Evolutionary conservation across 208 protist species (phyloP).

Genomic region (Angomonas ambiguus): DNA sequence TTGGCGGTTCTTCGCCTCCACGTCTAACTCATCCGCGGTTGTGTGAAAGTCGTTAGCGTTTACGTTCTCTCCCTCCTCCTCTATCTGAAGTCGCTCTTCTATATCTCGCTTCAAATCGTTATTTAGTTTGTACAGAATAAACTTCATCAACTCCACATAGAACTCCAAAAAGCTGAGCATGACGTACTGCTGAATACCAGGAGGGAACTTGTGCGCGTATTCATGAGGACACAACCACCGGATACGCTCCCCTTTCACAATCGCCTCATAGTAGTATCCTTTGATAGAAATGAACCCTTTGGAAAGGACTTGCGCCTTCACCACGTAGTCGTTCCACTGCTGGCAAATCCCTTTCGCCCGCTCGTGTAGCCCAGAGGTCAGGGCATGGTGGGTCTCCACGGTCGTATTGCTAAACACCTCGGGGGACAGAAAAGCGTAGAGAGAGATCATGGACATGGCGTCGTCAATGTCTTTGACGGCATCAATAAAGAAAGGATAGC

Average conservation of each 20-base stretch:
- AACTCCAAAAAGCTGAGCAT: conserved; percentile 97
- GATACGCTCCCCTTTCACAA: conserved; percentile 91
- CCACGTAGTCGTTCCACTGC: conserved; percentile 89
- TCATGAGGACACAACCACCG: conserved; percentile 98
- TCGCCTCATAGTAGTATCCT: conserved; percentile 98
- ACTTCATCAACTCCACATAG: conserved; percentile 95
- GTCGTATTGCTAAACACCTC: conserved; percentile 71
- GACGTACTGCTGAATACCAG: conserved; percentile 94
- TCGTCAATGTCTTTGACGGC: conserved; percentile 97
- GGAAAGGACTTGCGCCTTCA: conserved; percentile 66
- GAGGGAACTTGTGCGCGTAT: conserved; percentile 93
- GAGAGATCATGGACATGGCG: conserved; percentile 93
- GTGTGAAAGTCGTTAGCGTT: conserved; percentile 45
- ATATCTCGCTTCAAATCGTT: conserved; percentile 53
- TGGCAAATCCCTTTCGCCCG: conserved; percentile 53
- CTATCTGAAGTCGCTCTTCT: conserved; percentile 56
- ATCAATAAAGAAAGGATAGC: conserved; percentile 97
- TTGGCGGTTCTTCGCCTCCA: conserved; percentile 11
- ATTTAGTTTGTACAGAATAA: conserved; percentile 98
- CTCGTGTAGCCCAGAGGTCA: conserved; percentile 78
- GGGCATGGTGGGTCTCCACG: conserved; percentile 68
- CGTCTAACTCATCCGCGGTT: conserved; percentile 18
- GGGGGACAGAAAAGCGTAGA: conserved; percentile 91
- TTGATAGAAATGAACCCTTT: conserved; percentile 99
- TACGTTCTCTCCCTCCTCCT: conserved; percentile 39